Evolutionary conservation across 768 basidiomycete genomes (phyloP).

Genomic region (Termitomyces heimii): DNA sequence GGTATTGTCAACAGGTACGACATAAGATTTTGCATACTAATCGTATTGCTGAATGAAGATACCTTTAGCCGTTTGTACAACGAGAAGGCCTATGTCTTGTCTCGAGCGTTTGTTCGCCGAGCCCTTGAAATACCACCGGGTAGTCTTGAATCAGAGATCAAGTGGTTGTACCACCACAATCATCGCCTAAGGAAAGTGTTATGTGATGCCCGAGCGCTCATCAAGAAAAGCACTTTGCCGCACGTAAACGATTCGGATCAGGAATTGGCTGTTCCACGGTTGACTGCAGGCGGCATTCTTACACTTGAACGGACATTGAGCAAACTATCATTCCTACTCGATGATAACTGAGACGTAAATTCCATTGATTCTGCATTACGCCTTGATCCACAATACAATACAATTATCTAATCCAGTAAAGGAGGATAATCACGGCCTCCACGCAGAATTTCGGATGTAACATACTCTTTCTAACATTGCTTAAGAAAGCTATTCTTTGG

Average conservation of each 20-base stretch:
- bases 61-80: constrained; percentile 79
- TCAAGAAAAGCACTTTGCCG: constrained; percentile 56
- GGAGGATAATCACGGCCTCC: neutral
- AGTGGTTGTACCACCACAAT: constrained; percentile 62
- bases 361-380: neutral
- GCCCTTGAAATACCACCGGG: constrained; percentile 78
- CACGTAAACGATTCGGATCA: constrained; percentile 25
- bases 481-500: constrained; percentile 63
- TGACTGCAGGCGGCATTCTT: constrained; percentile 77
- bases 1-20: constrained; percentile 78
- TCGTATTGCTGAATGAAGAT: constrained; percentile 1
- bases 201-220: constrained; percentile 50
- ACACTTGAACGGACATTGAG: constrained; percentile 68
- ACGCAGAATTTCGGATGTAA: neutral
- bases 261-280: constrained; percentile 59
- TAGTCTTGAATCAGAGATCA: constrained; percentile 66
- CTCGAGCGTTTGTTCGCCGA: constrained; percentile 84
- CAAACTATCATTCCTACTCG: constrained; percentile 49
- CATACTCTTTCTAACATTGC: constrained; percentile 40
- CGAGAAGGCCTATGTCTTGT: constrained; percentile 90
- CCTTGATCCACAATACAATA: neutral
- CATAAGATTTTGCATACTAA: neutral
- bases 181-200: constrained; percentile 68
- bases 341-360: constrained; percentile 7
- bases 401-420: neutral